Base-by-base conservation (phyloP, 805 yeast genomes). In the Komagataella pseudopastoris region DNA sequence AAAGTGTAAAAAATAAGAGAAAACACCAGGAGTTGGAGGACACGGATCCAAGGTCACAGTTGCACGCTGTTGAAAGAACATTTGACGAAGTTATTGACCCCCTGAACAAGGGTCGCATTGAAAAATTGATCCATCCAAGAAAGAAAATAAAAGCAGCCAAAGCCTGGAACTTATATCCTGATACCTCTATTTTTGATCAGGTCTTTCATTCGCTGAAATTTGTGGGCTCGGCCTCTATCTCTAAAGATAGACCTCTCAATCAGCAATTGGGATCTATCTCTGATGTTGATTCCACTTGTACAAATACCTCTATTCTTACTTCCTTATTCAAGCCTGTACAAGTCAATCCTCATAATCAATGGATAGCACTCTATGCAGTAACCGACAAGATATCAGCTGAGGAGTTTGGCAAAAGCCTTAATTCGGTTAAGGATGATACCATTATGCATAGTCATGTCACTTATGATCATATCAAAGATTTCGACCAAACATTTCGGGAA, bases 131-230 rank as follows among this genome's bases (percentile, higher is more conserved):
- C 57, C 99, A 93, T 68, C 99, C 99, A 36, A 74, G 77, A 23
- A 88, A 83, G 68, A 83, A 77, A 60, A 67, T 88, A 50, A 81
- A 75, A 51, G 96, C 96, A 0, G 89, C 83, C 18, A 75, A 74
- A 54, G 74, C 88, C 1, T 87, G 89, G 88, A 83, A 84, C 23
- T 69, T 93, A 23, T 70, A 90, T 55, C 99, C 99, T 6, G 97
- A 93, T 65, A 81, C 93, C 7, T 81, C 91, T n/a, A 78, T 86
- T 75, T 74, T 88, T 76, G 99, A 93, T 66, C 82, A 87, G 58
- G 78, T 75, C 50, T 88, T 76, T 60, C 70, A 79, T 59, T 72
- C 80, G 36, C 69, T 88, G 46, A 85, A 83, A 63, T 78, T 87
- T 58, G 61, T 72, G 4, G 81, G 82, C 4, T 71, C 80, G 8